Evolutionary conservation across 768 basidiomycete genomes (phyloP).

Genomic region (Podaxis sp.): DNA sequence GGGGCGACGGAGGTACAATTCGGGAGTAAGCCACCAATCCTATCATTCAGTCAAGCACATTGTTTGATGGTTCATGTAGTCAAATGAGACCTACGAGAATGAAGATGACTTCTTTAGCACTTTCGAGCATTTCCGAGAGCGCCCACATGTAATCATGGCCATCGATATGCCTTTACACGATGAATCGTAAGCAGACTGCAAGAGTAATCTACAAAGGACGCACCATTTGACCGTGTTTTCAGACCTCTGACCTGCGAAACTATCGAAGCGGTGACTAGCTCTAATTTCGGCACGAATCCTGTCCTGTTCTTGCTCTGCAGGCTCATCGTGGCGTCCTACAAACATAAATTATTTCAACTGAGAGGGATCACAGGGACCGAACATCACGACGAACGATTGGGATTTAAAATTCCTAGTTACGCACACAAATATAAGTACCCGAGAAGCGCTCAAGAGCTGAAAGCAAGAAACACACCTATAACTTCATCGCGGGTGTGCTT

Average conservation of each 20-base stretch:
- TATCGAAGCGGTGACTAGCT: constrained; percentile 74
- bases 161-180: constrained; percentile 65
- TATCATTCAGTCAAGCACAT: constrained; percentile 19
- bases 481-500: constrained; percentile 38
- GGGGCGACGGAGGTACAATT: constrained; percentile 91
- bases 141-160: constrained; percentile 99
- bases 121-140: constrained; percentile 82
- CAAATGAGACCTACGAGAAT: constrained; percentile 53
- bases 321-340: constrained; percentile 68
- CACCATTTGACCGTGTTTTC: constrained; percentile 83
- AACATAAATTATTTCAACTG: background rate
- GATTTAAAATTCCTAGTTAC: constrained; percentile 34
- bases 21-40: constrained; percentile 96
- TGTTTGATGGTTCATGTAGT: background rate
- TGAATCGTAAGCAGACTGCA: background rate
- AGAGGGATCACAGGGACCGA: background rate
- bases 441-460: background rate
- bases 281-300: constrained; percentile 71
- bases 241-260: constrained; percentile 71
- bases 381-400: constrained; percentile 35
- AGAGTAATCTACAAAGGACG: constrained; percentile 7
- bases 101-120: constrained; percentile 79
- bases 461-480: constrained; percentile 23
- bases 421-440: background rate
- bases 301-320: constrained; percentile 69